A percentile compares a stretch with the other conserved stretches of the same genome.
These are phyloP conservation scores for Lipomyces starkeyi DNA, from an alignment of 805 yeast genomes.

Conservation along the genomic window DNA sequence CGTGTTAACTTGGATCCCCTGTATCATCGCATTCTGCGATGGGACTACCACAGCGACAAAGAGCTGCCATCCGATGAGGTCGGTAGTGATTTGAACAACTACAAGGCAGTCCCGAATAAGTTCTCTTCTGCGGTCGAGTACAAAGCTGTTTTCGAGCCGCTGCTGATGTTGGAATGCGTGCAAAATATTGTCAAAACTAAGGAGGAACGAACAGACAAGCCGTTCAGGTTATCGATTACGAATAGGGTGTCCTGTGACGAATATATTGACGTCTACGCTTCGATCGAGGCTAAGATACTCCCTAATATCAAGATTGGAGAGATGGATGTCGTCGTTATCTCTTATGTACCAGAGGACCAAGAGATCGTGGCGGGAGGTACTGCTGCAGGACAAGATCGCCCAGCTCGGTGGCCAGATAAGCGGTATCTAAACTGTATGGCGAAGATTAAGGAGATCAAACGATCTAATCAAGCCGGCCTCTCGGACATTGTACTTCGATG, in stretches of 20 bases:
- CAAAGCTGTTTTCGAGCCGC: constrained; percentile 72
- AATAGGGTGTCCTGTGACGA: constrained; percentile 83
- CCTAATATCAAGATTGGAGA: constrained; percentile 67
- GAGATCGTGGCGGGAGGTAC: constrained; percentile 13
- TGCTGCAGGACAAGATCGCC: constrained; percentile 6
- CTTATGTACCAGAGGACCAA: constrained; percentile 54
- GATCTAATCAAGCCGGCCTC: constrained; percentile 61
- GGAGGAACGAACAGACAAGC: constrained; percentile 60
- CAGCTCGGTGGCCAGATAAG: constrained; percentile 34
- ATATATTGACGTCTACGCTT: constrained; percentile 84
- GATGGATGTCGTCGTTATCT: constrained; percentile 73
- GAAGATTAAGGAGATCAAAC: constrained; percentile 74
- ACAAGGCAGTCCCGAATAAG: constrained; percentile 57
- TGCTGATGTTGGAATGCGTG: constrained; percentile 90
- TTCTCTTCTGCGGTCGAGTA: constrained; percentile 71
- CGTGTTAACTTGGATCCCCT: constrained; percentile 79
- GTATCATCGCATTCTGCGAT: constrained; percentile 67
- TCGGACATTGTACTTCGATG: constrained; percentile 80
- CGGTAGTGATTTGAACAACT: constrained; percentile 46
- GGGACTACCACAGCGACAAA: constrained; percentile 70
- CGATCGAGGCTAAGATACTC: constrained; percentile 60
- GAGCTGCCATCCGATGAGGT: constrained; percentile 65
- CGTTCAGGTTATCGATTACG: constrained; percentile 74
- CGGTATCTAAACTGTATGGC: constrained; percentile 67
- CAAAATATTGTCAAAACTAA: constrained; percentile 80